A percentile compares a stretch with the other conserved stretches of the same genome.
phyloP scores from a whole-genome alignment of 805 yeast species.

The Pichia scutulata region DNA sequence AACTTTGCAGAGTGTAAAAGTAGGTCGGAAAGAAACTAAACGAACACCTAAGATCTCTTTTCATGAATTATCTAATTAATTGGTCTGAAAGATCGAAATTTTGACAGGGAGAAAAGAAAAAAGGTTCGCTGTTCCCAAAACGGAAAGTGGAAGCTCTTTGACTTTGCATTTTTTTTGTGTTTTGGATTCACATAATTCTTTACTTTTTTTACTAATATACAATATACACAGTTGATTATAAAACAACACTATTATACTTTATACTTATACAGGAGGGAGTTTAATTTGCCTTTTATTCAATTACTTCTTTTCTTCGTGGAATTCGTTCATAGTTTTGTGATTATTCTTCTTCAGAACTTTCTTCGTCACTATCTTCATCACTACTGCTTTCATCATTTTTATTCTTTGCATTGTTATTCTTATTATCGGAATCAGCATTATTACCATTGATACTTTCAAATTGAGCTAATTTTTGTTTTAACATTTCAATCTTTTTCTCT shows the following conservation, averaged over 20 bases:
- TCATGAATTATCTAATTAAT: too few species aligned
- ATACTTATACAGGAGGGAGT: slow-evolving; percentile 3
- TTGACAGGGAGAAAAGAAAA: too few species aligned
- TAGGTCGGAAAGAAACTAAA: too few species aligned
- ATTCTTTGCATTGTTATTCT: not conserved
- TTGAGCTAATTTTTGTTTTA: slow-evolving; percentile 70
- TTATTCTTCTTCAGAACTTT: slow-evolving; percentile 26
- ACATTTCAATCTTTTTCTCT: slow-evolving; percentile 65
- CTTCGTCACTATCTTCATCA: slow-evolving; percentile 33
- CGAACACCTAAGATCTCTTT: too few species aligned
- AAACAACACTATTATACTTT: not conserved
- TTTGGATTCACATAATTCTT: not conserved
- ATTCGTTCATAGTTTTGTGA: not conserved
- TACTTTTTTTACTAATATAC: slow-evolving; percentile 4
- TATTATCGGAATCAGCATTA: slow-evolving; percentile 16
- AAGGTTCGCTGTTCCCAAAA: not conserved
- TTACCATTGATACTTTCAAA: slow-evolving; percentile 42
- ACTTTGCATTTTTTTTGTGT: not conserved
- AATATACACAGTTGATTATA: not conserved
- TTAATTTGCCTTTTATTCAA: not conserved
- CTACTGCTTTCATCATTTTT: not conserved
- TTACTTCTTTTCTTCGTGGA: not conserved
- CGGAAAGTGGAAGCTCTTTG: too few species aligned
- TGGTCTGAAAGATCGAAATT: too few species aligned
- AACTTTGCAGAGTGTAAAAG: too few species aligned